Conservation (phyloP, 2,329 filamentous ascomycete genomes). For the Meredithiella fracta region DNA sequence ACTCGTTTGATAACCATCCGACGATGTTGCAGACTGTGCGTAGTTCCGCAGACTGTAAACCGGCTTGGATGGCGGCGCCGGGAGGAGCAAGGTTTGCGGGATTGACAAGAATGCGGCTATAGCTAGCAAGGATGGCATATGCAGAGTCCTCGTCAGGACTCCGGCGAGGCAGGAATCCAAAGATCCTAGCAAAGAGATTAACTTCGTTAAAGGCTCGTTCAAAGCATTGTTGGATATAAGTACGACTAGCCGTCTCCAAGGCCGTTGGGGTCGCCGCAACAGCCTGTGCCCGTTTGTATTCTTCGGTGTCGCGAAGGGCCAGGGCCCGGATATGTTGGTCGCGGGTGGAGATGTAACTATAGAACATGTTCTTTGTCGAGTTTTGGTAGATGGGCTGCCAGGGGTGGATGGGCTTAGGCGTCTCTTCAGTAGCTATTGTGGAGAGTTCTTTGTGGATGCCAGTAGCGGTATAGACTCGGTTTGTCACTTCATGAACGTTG, state of each 20-base stretch:
- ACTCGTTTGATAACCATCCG: conserved; percentile 42
- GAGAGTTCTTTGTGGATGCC: conserved; percentile 28
- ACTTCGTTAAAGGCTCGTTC: conserved; percentile 41
- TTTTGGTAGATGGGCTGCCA: conserved; percentile 30
- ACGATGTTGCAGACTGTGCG: conserved; percentile 37
- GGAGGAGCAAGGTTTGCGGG: conserved; percentile 38
- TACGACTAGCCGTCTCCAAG: conserved; percentile 38
- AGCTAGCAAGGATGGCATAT: conserved; percentile 32
- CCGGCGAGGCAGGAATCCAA: conserved; percentile 38
- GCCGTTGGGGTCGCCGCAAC: conserved; percentile 33
- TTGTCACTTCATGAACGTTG: conserved; percentile 37
- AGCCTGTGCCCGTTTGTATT: conserved; percentile 25
- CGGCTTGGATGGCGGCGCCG: conserved; percentile 32
- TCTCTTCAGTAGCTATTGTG: conserved; percentile 26
- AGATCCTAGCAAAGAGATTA: conserved; percentile 37
- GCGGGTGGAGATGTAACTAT: conserved; percentile 34
- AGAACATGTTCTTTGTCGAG: conserved; percentile 37
- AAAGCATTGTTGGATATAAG: conserved; percentile 43
- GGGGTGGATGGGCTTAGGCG: neutral
- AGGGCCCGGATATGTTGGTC: conserved; percentile 37
- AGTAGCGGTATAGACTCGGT: conserved; percentile 34
- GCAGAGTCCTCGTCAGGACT: conserved; percentile 33
- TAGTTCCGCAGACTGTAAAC: conserved; percentile 31
- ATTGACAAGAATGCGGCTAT: conserved; percentile 35
- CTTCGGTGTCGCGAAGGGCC: conserved; percentile 36